These are phyloP conservation scores for Garcia nutans DNA, from an alignment of 345 rosid species.

Conservation along the genomic window DNA sequence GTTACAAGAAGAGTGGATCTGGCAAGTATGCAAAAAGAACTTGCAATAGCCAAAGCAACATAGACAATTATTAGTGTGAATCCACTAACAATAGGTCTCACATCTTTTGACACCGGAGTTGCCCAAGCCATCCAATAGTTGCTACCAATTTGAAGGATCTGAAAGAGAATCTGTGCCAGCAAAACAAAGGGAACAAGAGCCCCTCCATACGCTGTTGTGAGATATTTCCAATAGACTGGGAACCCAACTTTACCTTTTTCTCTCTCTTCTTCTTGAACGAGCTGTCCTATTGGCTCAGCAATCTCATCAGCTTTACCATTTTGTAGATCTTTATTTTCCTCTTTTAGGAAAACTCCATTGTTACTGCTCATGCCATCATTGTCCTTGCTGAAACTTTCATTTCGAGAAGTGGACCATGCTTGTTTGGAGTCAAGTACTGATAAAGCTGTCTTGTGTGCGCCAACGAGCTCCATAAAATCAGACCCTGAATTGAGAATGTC, in stretches of 20 bases:
- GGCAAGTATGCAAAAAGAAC: slow-evolving; percentile 54
- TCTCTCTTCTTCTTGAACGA: slow-evolving; percentile 74
- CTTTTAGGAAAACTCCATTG: slow-evolving; percentile 9
- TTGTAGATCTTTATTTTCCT: slow-evolving; percentile 32
- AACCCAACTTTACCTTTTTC: slow-evolving; percentile 68
- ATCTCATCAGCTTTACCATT: slow-evolving; percentile 37
- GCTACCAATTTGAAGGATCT: slow-evolving; percentile 60
- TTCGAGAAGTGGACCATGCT: slow-evolving; percentile 30
- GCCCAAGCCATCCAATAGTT: slow-evolving; percentile 90
- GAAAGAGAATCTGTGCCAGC: slow-evolving; percentile 51
- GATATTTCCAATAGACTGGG: slow-evolving; percentile 55
- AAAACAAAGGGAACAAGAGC: slow-evolving; percentile 61
- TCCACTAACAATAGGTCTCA: slow-evolving; percentile 40
- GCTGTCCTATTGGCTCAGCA: slow-evolving; percentile 43
- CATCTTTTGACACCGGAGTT: slow-evolving; percentile 51
- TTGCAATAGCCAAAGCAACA: slow-evolving; percentile 50
- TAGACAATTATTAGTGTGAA: slow-evolving; percentile 48
- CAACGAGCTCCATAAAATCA: slow-evolving; percentile 68
- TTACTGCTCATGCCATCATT: slow-evolving; percentile 17
- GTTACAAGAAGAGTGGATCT: slow-evolving; percentile 42
- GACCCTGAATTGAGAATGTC: slow-evolving; percentile 59
- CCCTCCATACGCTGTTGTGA: slow-evolving; percentile 65
- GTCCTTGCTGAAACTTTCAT: slow-evolving; percentile 19
- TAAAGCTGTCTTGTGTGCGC: slow-evolving; percentile 60
- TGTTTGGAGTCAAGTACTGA: slow-evolving; percentile 47